These are phyloP conservation scores for Termitomyces sp. DNA, from an alignment of 768 basidiomycete genomes.

Conservation along the genomic window DNA sequence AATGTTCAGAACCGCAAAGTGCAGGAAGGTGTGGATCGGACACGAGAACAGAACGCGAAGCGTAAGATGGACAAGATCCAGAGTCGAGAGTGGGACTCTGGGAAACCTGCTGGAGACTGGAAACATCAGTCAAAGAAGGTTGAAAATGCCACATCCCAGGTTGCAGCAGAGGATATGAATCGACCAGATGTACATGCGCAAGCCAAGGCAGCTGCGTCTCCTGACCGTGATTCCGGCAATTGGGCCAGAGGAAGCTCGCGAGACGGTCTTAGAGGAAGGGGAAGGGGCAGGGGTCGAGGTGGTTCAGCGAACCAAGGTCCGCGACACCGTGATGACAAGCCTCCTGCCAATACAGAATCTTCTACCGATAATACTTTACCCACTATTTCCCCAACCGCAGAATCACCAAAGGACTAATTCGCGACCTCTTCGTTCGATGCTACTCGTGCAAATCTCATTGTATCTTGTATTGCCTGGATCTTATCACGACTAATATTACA, in stretches of 20 bases:
- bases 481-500: conserved; percentile 1
- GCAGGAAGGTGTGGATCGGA: conserved; percentile 62
- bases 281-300: conserved; percentile 30
- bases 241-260: conserved; percentile 25
- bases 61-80: conserved; percentile 78
- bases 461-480: conserved; percentile 8
- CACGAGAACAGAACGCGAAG: conserved; percentile 74
- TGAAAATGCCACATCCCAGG: conserved; percentile 6
- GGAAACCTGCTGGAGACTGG: conserved; percentile 41
- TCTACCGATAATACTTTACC: neutral
- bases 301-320: conserved; percentile 10
- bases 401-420: neutral
- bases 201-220: neutral
- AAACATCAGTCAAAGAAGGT: conserved; percentile 17
- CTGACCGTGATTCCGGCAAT: conserved; percentile 12
- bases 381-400: conserved; percentile 2
- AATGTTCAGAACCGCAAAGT: conserved; percentile 54
- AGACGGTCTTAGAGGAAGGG: conserved; percentile 20
- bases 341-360: neutral
- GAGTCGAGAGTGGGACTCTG: conserved; percentile 81
- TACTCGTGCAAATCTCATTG: neutral
- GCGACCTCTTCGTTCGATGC: neutral
- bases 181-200: conserved; percentile 2
- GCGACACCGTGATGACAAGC: neutral
- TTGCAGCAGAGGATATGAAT: conserved; percentile 4